Percentiles rank a stretch among this genome's conserved stretches.
Evolutionary conservation across 1,139 yeast genomes (phyloP).

Genomic region (Protomyces lactucae-debilis): DNA sequence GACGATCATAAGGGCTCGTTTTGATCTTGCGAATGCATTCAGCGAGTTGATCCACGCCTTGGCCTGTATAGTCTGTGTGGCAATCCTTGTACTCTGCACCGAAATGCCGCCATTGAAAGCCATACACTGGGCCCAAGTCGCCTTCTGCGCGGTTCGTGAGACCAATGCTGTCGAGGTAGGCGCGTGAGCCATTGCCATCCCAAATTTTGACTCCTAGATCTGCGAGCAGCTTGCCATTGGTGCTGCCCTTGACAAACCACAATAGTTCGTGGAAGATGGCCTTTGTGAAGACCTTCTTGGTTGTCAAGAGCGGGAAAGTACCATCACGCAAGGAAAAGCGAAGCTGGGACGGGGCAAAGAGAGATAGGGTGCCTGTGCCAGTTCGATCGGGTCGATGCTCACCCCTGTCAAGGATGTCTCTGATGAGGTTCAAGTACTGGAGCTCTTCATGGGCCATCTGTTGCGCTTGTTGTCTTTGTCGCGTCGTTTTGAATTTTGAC

Average conservation of each 20-base stretch:
- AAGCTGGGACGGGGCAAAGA: conserved; percentile 94
- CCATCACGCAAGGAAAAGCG: conserved; percentile 72
- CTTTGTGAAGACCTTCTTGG: conserved; percentile 69
- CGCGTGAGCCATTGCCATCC: conserved; percentile 99
- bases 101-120: conserved; percentile 98
- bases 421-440: conserved; percentile 78
- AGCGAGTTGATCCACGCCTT: conserved; percentile 85
- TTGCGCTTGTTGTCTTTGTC: not conserved
- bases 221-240: conserved; percentile 73
- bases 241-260: conserved; percentile 88
- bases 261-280: conserved; percentile 57
- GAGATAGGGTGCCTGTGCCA: conserved; percentile 87
- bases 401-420: conserved; percentile 70
- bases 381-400: conserved; percentile 92
- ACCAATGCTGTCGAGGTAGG: conserved; percentile 78
- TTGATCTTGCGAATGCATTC: conserved; percentile 74
- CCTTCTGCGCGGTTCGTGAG: conserved; percentile 78
- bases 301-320: conserved; percentile 79
- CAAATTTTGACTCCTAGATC: conserved; percentile 89
- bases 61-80: conserved; percentile 76
- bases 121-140: conserved; percentile 96
- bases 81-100: conserved; percentile 88
- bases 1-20: conserved; percentile 85
- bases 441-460: conserved; percentile 53
- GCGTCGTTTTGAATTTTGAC: too few relatives aligned